Percentiles rank a stretch among this genome's conserved stretches.
Conservation (phyloP, 164 flowering plant species). For the Nelumbo lutea region DNA sequence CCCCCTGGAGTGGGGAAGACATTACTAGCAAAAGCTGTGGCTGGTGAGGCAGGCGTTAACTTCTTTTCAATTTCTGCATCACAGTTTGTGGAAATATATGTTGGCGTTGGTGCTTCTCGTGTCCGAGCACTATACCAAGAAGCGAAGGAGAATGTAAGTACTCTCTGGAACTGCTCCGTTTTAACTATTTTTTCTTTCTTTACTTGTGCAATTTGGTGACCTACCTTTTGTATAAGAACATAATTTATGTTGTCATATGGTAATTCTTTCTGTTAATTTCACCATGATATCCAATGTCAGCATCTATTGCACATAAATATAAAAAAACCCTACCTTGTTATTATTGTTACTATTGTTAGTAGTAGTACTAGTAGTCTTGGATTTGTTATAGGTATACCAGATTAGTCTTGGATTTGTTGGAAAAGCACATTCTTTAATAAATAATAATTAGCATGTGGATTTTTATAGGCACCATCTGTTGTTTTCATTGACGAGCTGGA, state of each 20-base stretch:
- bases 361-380: neutral
- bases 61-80: slow-evolving; percentile 98
- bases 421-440: neutral
- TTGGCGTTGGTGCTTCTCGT: slow-evolving; percentile 99
- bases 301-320: neutral
- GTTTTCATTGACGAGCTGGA: slow-evolving; percentile 97
- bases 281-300: neutral
- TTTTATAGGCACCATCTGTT: slow-evolving; percentile 81
- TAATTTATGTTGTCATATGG: neutral
- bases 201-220: neutral
- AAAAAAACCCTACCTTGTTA: neutral
- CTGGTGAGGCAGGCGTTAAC: slow-evolving; percentile 98
- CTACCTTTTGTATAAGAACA: neutral
- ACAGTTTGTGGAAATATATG: slow-evolving; percentile 97
- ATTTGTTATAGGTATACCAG: neutral
- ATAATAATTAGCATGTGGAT: slow-evolving; percentile 1
- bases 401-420: neutral
- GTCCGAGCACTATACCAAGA: slow-evolving; percentile 93
- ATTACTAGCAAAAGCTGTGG: slow-evolving; percentile 93
- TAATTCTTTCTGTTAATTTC: neutral
- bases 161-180: neutral
- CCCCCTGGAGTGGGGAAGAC: slow-evolving; percentile 99
- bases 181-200: neutral
- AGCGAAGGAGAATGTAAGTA: slow-evolving; percentile 80
- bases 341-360: neutral